Conservation (phyloP, 2,329 filamentous ascomycete species). For the Hymenoscyphus occultus region DNA sequence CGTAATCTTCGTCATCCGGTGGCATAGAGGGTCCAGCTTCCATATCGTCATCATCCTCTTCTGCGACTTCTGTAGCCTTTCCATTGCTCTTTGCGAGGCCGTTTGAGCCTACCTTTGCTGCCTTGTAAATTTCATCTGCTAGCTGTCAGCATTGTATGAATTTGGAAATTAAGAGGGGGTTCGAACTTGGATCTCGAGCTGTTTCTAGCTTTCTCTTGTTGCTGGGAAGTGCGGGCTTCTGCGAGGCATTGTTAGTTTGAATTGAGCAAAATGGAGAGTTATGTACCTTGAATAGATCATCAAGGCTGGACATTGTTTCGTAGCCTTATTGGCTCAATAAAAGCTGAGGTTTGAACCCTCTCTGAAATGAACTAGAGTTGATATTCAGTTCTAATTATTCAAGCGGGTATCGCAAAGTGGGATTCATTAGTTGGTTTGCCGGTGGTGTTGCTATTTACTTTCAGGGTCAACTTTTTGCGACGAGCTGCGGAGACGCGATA, state of each 20-base stretch:
- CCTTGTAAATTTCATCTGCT: constrained; percentile 62
- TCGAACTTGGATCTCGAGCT: constrained; percentile 59
- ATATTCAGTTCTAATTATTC: not conserved
- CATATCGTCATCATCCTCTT: constrained; percentile 43
- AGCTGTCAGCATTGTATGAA: constrained; percentile 15
- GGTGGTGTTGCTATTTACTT: constrained; percentile 4
- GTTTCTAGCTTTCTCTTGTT: constrained; percentile 64
- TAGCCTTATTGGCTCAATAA: not conserved
- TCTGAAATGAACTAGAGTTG: not conserved
- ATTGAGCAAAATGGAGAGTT: not conserved
- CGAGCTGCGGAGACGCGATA: not conserved
- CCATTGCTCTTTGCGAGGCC: constrained; percentile 40
- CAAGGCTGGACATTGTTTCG: constrained; percentile 30
- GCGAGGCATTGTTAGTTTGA: constrained; percentile 11
- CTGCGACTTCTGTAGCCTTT: constrained; percentile 31
- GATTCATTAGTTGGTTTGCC: not conserved
- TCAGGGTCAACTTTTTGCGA: not conserved
- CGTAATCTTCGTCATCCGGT: constrained; percentile 53
- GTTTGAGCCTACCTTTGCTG: constrained; percentile 50
- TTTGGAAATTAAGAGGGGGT: not conserved
- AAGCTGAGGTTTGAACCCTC: not conserved
- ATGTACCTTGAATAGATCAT: constrained; percentile 33
- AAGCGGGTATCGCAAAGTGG: not conserved
- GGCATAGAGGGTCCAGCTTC: constrained; percentile 53
- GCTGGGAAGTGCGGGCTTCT: constrained; percentile 37